phyloP scores from a whole-genome alignment of 164 flowering plant genomes.

The Stephania japonica region DNA sequence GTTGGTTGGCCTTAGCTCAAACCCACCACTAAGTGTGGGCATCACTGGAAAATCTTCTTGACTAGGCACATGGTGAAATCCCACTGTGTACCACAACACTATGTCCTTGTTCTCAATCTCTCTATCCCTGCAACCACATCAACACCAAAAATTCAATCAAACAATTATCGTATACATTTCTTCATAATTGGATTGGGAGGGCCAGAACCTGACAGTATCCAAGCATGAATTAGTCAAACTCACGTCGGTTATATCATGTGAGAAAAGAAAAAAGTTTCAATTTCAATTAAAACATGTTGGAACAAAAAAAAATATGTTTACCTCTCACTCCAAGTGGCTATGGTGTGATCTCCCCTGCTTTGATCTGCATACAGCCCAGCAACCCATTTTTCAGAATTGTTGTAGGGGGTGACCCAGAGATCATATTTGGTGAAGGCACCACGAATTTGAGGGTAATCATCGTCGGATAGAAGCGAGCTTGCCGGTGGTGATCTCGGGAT shows the following conservation, averaged over 20 bases:
- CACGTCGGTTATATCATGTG: too few species aligned
- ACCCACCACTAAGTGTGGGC: conserved; percentile 47
- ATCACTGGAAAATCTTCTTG: conserved; percentile 75
- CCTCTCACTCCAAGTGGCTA: conserved; percentile 57
- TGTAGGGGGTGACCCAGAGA: conserved; percentile 60
- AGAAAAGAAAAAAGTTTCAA: too few species aligned
- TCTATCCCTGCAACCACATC: conserved; percentile 41
- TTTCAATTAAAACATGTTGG: too few species aligned
- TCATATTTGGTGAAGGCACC: conserved; percentile 56
- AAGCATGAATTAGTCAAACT: too few species aligned
- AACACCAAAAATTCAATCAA: neutral
- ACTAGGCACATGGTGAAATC: conserved; percentile 58
- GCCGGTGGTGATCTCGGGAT: conserved; percentile 40
- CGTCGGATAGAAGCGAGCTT: conserved; percentile 40
- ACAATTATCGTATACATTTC: too few species aligned
- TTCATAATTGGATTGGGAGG: too few species aligned
- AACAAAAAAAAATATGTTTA: conserved; percentile 12
- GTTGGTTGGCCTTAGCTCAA: conserved; percentile 60
- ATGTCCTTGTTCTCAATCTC: conserved; percentile 52
- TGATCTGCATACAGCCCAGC: conserved; percentile 54
- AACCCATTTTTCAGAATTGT: conserved; percentile 66
- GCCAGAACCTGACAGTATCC: too few species aligned
- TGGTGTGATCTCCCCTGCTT: conserved; percentile 59
- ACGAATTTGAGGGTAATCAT: conserved; percentile 66
- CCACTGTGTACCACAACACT: conserved; percentile 67